phyloP scores from a whole-genome alignment of 2,329 filamentous ascomycete genomes.

The Colletotrichum destructivum region DNA sequence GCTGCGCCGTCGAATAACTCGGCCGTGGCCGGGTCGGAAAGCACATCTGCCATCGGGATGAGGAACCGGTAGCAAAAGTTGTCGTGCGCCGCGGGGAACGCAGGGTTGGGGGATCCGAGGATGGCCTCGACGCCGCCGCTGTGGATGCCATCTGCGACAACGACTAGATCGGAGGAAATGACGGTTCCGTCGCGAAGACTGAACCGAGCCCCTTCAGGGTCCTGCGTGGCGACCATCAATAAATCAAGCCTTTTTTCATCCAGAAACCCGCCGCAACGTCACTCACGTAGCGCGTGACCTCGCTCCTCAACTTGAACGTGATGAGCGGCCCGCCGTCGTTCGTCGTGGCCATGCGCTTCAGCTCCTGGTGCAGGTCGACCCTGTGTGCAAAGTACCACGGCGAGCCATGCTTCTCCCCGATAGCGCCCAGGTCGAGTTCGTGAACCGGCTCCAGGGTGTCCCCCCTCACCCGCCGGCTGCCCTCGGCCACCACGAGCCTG shows the following conservation, averaged over 20 bases:
- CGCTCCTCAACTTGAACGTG: conserved; percentile 45
- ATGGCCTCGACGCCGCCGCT: conserved; percentile 50
- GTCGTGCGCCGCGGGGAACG: conserved; percentile 48
- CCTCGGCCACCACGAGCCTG: conserved; percentile 47
- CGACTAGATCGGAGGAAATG: conserved; percentile 55
- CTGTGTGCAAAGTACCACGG: conserved; percentile 54
- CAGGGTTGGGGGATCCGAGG: conserved; percentile 48
- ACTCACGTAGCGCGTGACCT: conserved; percentile 50
- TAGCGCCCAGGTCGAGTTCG: conserved; percentile 30
- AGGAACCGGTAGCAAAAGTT: conserved; percentile 57
- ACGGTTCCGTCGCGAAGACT: conserved; percentile 48
- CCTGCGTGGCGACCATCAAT: conserved; percentile 29
- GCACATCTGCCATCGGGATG: conserved; percentile 50
- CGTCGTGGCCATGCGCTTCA: conserved; percentile 53
- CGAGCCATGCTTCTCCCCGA: conserved; percentile 24
- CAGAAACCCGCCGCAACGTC: not conserved
- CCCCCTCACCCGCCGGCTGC: conserved; percentile 38
- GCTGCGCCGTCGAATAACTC: conserved; percentile 41
- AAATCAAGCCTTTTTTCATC: too few relatives aligned
- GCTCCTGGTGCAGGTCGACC: conserved; percentile 56
- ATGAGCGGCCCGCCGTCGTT: conserved; percentile 47
- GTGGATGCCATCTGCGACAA: conserved; percentile 64
- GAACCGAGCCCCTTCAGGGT: conserved; percentile 47
- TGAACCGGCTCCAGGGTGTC: conserved; percentile 40
- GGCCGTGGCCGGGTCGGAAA: conserved; percentile 47